phyloP scores from a whole-genome alignment of 2,329 filamentous ascomycete genomes.

The Fusarium pininemorale region DNA sequence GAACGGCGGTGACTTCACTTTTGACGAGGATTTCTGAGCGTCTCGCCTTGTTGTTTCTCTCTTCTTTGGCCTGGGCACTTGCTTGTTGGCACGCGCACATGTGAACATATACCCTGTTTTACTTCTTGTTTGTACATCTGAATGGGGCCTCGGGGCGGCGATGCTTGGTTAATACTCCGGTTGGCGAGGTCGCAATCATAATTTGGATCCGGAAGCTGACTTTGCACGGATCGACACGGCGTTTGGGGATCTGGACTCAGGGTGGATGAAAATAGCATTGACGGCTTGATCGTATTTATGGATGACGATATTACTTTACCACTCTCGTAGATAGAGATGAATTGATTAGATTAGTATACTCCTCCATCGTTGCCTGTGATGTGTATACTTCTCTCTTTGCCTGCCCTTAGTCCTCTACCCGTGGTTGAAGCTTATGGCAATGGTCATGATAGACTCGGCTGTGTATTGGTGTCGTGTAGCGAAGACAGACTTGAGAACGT shows the following conservation, averaged over 20 bases:
- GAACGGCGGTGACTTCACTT: constrained; percentile 83
- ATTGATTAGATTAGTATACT: constrained; percentile 26
- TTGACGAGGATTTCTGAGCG: constrained; percentile 95
- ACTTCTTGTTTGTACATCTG: constrained; percentile 40
- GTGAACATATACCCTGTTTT: constrained; percentile 40
- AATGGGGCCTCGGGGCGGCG: constrained; percentile 33
- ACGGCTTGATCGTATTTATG: constrained; percentile 36
- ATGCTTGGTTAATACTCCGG: constrained; percentile 27
- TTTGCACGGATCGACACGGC: constrained; percentile 33
- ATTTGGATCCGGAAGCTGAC: constrained; percentile 34
- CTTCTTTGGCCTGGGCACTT: constrained; percentile 4
- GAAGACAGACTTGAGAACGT: too few relatives aligned
- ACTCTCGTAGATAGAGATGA: constrained; percentile 34
- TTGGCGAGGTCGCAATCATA: constrained; percentile 17
- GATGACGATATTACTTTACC: constrained; percentile 41
- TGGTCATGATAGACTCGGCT: neutral
- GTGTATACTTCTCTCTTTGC: neutral
- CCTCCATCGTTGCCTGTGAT: neutral
- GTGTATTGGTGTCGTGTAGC: neutral
- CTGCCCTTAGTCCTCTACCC: neutral
- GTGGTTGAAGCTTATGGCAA: neutral
- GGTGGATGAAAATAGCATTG: constrained; percentile 40
- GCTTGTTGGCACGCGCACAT: constrained; percentile 14
- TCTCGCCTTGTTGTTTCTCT: constrained; percentile 18
- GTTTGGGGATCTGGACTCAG: constrained; percentile 33